Base-by-base conservation (phyloP, 2,329 filamentous ascomycete genomes). In the Leptographium wingfieldii region DNA sequence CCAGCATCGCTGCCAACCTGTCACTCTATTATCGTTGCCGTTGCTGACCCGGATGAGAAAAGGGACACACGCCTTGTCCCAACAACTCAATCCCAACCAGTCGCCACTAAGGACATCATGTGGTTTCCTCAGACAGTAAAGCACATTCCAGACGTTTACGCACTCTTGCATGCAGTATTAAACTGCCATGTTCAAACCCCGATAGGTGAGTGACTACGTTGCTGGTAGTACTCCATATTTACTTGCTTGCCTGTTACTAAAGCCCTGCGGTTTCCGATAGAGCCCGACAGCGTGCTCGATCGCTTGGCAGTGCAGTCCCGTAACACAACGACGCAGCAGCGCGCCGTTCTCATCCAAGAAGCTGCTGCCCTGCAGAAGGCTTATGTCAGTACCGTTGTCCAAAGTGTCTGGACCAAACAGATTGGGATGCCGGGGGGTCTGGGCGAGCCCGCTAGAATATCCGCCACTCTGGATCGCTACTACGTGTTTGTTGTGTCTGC, bases 81-180 rank as follows among this genome's bases (percentile, higher is more conserved):
- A 46, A 2, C 3, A 14, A 14, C 4, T 5, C 14, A 35, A 35
- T 9, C 14, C 6, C 5, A 5, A 1, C 16, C 56, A 9, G 22
- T 22, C 22, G 33, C 16, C 11, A 11, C 16, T 10, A 5, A 55
- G 11, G 35, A 43, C 5, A 12, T 62, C 3, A 10, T 53, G 16
- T 56, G 59, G 22, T 56, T 61, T 25, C 25, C 31, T 2, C 53
- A 53, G 25, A 48, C 52, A 3, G 14, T 60, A 22, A 25, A 27
- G 33, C 49, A 59, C 6, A 62, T 63, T 35, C 60, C 60, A 1
- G 59, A 63, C n/a, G 46, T 63, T 2, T 62, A 62, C n/a, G 58
- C 60, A 2, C 58, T 63, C 14, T 29, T 63, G 43, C 62, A 63
- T 29, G 60, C 57, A 25, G 57, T 59, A 5, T 38, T 62, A 16